phyloP scores from a whole-genome alignment of 2,329 filamentous ascomycete genomes.

The Waltergamsia citrina region DNA sequence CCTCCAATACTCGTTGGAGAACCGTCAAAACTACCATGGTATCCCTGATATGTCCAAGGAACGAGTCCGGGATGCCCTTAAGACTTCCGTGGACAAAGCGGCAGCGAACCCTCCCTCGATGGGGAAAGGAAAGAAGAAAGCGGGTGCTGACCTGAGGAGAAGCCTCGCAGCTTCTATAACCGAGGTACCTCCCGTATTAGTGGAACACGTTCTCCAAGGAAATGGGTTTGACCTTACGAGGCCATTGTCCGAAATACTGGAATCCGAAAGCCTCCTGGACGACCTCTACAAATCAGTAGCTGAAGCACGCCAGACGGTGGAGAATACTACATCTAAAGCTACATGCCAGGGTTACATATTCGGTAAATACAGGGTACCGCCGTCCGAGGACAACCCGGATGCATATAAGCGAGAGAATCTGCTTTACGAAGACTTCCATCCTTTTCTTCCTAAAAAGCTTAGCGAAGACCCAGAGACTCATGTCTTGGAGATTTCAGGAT shows the following conservation, averaged over 20 bases:
- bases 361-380: slow-evolving; percentile 47
- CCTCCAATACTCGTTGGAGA: slow-evolving; percentile 66
- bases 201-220: slow-evolving; percentile 74
- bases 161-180: slow-evolving; percentile 76
- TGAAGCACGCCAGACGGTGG: slow-evolving; percentile 60
- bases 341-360: slow-evolving; percentile 79
- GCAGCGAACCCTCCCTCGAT: slow-evolving; percentile 28
- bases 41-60: slow-evolving; percentile 67
- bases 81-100: slow-evolving; percentile 53
- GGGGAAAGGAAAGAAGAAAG: slow-evolving; percentile 67
- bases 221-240: slow-evolving; percentile 59
- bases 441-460: slow-evolving; percentile 78
- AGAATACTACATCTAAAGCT: slow-evolving; percentile 56
- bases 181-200: slow-evolving; percentile 77
- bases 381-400: slow-evolving; percentile 12
- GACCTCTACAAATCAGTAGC: slow-evolving; percentile 59
- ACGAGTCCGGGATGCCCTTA: slow-evolving; percentile 58
- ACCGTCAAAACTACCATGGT: slow-evolving; percentile 75
- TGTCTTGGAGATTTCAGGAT: slow-evolving; percentile 70
- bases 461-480: slow-evolving; percentile 54
- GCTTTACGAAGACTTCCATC: slow-evolving; percentile 92
- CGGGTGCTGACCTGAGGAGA: slow-evolving; percentile 66
- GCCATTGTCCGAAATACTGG: slow-evolving; percentile 61
- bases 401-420: slow-evolving; percentile 34
- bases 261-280: slow-evolving; percentile 53